Conservation (phyloP, 208 protist genomes). For the Acanthamoeba triangularis region DNA sequence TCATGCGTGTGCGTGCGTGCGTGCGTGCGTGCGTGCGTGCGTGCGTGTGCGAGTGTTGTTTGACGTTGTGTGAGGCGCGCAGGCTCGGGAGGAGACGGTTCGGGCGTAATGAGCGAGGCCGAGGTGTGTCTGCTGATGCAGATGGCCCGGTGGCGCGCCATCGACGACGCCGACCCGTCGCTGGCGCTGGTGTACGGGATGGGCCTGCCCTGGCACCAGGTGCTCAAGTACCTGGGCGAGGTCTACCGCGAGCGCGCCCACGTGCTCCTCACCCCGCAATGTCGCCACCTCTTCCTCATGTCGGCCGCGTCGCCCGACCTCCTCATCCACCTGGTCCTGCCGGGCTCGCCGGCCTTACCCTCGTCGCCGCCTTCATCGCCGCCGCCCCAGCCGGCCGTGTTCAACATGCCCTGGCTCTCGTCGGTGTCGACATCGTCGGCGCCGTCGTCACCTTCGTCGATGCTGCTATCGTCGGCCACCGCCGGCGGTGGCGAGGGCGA, state of each 20-base stretch:
- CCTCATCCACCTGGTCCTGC: slow-evolving; percentile 1
- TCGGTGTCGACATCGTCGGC: not conserved
- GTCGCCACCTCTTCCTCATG: slow-evolving; percentile 32
- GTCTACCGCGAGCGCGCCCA: slow-evolving; percentile 10
- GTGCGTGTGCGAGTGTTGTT: not conserved
- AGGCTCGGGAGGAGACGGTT: not conserved
- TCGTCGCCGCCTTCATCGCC: not conserved
- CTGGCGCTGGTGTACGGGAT: slow-evolving; percentile 9
- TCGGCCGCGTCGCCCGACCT: slow-evolving; percentile 5
- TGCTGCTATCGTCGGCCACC: not conserved
- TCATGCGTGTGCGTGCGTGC: not conserved
- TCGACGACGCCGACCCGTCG: slow-evolving; percentile 56
- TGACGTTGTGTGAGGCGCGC: not conserved
- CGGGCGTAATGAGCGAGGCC: not conserved
- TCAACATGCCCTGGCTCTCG: not conserved
- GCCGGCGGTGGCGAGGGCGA: not conserved
- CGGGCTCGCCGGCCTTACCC: not conserved
- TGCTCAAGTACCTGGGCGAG: slow-evolving; percentile 38
- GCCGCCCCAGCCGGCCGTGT: not conserved
- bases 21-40: not conserved
- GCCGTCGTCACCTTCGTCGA: not conserved
- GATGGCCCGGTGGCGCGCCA: slow-evolving; percentile 14
- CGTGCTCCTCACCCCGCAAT: not conserved
- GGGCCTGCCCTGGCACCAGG: not conserved
- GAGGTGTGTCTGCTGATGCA: slow-evolving; percentile 56